Base-by-base conservation (phyloP, 148 eudicot species). In the Limonium bicolor region DNA sequence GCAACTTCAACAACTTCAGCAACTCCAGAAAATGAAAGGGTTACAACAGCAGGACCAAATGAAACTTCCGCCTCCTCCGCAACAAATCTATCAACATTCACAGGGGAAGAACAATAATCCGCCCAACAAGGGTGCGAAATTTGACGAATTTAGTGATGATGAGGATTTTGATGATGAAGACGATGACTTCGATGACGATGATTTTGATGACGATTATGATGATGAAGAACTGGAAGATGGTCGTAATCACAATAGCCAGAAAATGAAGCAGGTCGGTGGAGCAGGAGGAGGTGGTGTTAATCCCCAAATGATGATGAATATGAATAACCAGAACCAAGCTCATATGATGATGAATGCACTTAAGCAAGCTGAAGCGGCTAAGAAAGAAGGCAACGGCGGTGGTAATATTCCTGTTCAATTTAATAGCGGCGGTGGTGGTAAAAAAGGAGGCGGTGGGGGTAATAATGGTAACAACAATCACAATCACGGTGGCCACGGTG, bases 201-300 rank as follows among this genome's bases (percentile, higher is more conserved):
- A 62, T 38, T 61, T 60, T 21, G 62, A 40, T 43, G 63, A 51
- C 10, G 44, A 68, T 8, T 48, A 37, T 22, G 78, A 74, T 30
- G 95, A 73, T 51, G 84, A 74, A 9, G 21, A 58, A 22, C 71
- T 70, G 7, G 80, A 77, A 57, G 65, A 55, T 2, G 43, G 44
- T 27, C 63, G 57, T 0, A 27, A 50, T 14, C 62, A 48, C 27
- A 86, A 81, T 42, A 30, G 13, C 8, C 15, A 42, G 26, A 23
- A 13, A 18, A 7, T 21, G 40, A 14, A 17, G 23, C 5, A 27
- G 25, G 44, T 23, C 25, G 23, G 44, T 20, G 44, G n/a, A n/a
- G n/a, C n/a, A n/a, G n/a, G n/a, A n/a, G 47, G 26, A 42, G 2
- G 42, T 38, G 47, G 29, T 1, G 29, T 22, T 2, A 42, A 42